Percentiles rank a stretch among this genome's conserved stretches.
phyloP scores from a whole-genome alignment of 352 stramenopile species.

The Pythium inflatum region DNA sequence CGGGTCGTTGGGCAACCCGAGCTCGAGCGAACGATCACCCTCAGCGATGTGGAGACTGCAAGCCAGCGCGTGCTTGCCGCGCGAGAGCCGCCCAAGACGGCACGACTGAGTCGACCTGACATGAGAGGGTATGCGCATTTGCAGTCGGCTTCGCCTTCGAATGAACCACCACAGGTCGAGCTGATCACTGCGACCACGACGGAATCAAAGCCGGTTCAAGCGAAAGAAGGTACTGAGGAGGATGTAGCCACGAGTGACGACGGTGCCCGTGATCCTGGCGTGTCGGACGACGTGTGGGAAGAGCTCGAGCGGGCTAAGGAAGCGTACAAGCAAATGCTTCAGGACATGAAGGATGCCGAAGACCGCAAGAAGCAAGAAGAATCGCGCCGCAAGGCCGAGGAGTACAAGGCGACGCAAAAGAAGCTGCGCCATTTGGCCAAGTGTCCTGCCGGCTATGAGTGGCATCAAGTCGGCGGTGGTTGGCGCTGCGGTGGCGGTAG shows the following conservation, averaged over 20 bases:
- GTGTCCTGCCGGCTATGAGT: conserved; percentile 72
- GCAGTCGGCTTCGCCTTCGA: conserved; percentile 5
- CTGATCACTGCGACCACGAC: not conserved
- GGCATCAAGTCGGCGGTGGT: conserved; percentile 55
- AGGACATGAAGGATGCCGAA: conserved; percentile 36
- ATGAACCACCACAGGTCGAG: conserved; percentile 12
- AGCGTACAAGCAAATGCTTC: conserved; percentile 50
- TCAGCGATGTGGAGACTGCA: conserved; percentile 47
- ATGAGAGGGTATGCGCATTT: not conserved
- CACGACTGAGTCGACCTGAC: conserved; percentile 35
- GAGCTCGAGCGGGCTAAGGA: conserved; percentile 69
- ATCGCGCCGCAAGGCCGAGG: conserved; percentile 28
- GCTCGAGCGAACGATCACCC: conserved; percentile 53
- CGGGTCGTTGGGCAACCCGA: conserved; percentile 51
- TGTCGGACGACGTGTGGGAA: conserved; percentile 69
- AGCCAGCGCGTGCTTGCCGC: conserved; percentile 39
- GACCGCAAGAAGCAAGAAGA: conserved; percentile 41
- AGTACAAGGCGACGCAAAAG: conserved; percentile 42
- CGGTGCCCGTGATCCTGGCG: conserved; percentile 45
- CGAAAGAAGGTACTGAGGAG: conserved; percentile 13
- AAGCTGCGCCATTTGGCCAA: conserved; percentile 63
- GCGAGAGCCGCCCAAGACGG: conserved; percentile 42
- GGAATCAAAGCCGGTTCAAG: not conserved
- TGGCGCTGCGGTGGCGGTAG: conserved; percentile 83
- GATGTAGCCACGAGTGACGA: conserved; percentile 19